A percentile compares a stretch with the other conserved stretches of the same genome.
phyloP scores from a whole-genome alignment of 2,329 filamentous ascomycete genomes.

The Shiraia sp. region DNA sequence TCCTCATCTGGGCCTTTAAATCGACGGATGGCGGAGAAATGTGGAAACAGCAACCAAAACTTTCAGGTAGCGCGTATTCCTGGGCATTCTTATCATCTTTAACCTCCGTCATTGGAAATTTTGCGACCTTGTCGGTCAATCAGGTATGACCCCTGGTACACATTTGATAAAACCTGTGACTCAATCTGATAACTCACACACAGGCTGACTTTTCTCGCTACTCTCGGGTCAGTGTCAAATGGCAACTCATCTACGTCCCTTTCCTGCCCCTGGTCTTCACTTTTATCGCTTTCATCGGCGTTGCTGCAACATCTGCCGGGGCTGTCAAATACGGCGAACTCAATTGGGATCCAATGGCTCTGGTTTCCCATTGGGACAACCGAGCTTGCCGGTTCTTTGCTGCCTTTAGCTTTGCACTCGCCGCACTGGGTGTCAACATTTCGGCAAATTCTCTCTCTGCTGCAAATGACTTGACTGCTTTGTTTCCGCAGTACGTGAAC shows the following conservation, averaged over 20 bases:
- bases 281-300: constrained; percentile 60
- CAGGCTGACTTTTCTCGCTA: constrained; percentile 63
- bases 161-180: no score
- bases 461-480: constrained; percentile 58
- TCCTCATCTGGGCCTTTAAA: constrained; percentile 65
- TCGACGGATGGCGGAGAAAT: constrained; percentile 57
- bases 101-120: constrained; percentile 56
- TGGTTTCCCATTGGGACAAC: constrained; percentile 44
- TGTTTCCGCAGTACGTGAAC: constrained; percentile 59
- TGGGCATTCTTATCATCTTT: constrained; percentile 58
- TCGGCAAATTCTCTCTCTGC: constrained; percentile 57
- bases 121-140: constrained; percentile 57
- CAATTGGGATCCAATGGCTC: constrained; percentile 50
- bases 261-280: constrained; percentile 59
- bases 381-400: constrained; percentile 48
- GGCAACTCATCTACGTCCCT: constrained; percentile 56
- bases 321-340: constrained; percentile 55
- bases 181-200: background rate
- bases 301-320: constrained; percentile 61
- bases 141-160: constrained; percentile 33
- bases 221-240: constrained; percentile 52
- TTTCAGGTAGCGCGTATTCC: constrained; percentile 56
- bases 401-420: constrained; percentile 51
- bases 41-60: constrained; percentile 50
- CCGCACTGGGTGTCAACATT: constrained; percentile 58